Evolutionary conservation across 2,329 filamentous ascomycete genomes (phyloP).

Genomic region (Cordyceps farinosa): DNA sequence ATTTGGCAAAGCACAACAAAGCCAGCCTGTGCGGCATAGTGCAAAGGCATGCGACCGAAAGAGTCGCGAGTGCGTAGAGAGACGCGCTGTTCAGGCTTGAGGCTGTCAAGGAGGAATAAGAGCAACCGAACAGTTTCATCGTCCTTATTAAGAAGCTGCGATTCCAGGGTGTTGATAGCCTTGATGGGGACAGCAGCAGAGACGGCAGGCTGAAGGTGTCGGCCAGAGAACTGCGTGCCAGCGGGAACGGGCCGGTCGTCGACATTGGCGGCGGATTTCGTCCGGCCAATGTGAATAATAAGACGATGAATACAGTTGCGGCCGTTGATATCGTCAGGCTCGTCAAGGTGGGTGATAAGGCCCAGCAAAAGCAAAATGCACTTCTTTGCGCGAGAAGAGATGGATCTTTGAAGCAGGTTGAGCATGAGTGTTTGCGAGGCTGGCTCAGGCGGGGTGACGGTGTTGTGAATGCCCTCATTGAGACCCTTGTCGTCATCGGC

Average conservation of each 20-base stretch:
- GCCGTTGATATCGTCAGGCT: slow-evolving; percentile 88
- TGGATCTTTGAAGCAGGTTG: slow-evolving; percentile 74
- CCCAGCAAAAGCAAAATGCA: slow-evolving; percentile 70
- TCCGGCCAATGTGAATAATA: slow-evolving; percentile 85
- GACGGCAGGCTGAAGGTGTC: slow-evolving; percentile 77
- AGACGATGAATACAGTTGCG: slow-evolving; percentile 91
- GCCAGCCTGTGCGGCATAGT: slow-evolving; percentile 93
- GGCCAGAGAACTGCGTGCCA: slow-evolving; percentile 55
- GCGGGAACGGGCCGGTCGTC: slow-evolving; percentile 48
- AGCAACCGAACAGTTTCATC: slow-evolving; percentile 73
- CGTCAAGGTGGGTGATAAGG: slow-evolving; percentile 69
- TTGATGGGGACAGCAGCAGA: slow-evolving; percentile 60
- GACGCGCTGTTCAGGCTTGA: slow-evolving; percentile 63
- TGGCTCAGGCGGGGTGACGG: slow-evolving; percentile 41
- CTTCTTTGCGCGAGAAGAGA: slow-evolving; percentile 63
- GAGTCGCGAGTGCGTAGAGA: slow-evolving; percentile 69
- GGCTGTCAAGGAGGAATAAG: slow-evolving; percentile 59
- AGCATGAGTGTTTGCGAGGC: slow-evolving; percentile 65
- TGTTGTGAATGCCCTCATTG: slow-evolving; percentile 53
- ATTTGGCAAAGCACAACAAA: slow-evolving; percentile 87
- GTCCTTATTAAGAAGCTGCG: slow-evolving; percentile 60
- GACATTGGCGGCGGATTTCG: slow-evolving; percentile 50
- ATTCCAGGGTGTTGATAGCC: slow-evolving; percentile 62
- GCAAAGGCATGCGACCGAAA: slow-evolving; percentile 79
- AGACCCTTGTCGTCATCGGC: slow-evolving; percentile 61